These are phyloP conservation scores for Blastocystis sp. DNA, from an alignment of 352 stramenopile genomes.

Conservation along the genomic window DNA sequence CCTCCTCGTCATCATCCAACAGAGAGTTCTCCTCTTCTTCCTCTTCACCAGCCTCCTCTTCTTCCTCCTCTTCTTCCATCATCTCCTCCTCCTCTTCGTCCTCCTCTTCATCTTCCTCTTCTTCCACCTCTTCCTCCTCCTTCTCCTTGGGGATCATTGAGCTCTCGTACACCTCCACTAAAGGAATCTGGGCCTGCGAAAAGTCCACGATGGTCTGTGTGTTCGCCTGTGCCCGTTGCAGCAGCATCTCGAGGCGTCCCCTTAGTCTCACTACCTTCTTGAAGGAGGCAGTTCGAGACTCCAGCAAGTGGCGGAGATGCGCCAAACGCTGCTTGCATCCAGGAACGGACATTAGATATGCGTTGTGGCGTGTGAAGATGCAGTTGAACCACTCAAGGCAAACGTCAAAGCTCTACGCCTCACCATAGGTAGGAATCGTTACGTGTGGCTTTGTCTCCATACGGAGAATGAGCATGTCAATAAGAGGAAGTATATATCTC, in stretches of 20 bases:
- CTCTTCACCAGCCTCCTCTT: neutral
- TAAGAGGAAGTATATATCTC: neutral
- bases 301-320: neutral
- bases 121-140: neutral
- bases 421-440: neutral
- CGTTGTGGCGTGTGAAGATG: neutral
- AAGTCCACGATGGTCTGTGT: neutral
- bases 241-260: slow-evolving; percentile 1
- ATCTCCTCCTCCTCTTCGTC: neutral
- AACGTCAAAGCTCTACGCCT: slow-evolving; percentile 9
- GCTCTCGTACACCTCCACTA: slow-evolving; percentile 24
- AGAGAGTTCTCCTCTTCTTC: neutral
- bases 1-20: neutral
- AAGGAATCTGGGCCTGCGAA: slow-evolving; percentile 1
- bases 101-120: neutral
- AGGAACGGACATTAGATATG: slow-evolving; percentile 41
- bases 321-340: neutral
- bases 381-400: neutral
- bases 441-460: slow-evolving; percentile 27
- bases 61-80: neutral
- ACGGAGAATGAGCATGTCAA: slow-evolving; percentile 25
- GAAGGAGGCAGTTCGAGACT: neutral
- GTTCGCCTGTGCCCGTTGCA: neutral
- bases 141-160: neutral
- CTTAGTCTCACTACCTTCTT: slow-evolving; percentile 20